Evolutionary conservation across 2,329 filamentous ascomycete species (phyloP).

Genomic region (Escovopsis sp.): DNA sequence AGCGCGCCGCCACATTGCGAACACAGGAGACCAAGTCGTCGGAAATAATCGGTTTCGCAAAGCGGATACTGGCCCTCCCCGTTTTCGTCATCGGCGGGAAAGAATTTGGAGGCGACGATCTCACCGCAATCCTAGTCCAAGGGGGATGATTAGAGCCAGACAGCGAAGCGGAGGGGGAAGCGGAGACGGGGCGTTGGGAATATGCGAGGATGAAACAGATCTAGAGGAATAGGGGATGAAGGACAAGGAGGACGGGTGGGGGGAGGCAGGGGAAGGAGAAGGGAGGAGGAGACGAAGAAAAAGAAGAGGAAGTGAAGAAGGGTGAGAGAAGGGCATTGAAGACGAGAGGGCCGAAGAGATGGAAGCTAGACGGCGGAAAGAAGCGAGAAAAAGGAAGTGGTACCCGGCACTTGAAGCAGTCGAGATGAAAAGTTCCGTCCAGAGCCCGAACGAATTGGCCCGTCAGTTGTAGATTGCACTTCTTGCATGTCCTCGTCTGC

Average conservation of each 20-base stretch:
- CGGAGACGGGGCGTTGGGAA: too few relatives aligned
- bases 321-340: too few relatives aligned
- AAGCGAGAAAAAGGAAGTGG: conserved; percentile 14
- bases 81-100: conserved; percentile 84
- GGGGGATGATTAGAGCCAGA: conserved; percentile 5
- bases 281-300: neutral
- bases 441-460: conserved; percentile 93
- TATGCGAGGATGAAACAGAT: neutral
- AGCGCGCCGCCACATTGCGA: conserved; percentile 84
- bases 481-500: conserved; percentile 57
- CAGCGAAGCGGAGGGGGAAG: too few relatives aligned
- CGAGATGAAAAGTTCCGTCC: conserved; percentile 86
- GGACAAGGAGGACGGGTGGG: conserved; percentile 12
- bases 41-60: conserved; percentile 96
- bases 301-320: too few relatives aligned
- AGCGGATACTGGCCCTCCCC: conserved; percentile 80
- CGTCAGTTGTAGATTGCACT: conserved; percentile 74
- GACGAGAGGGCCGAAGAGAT: too few relatives aligned
- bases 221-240: neutral
- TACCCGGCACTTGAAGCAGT: conserved; percentile 96
- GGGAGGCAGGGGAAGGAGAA: conserved; percentile 4
- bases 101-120: conserved; percentile 97
- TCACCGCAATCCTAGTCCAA: conserved; percentile 71
- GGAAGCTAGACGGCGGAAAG: too few relatives aligned
- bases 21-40: conserved; percentile 78